Percentiles rank a stretch among this genome's conserved stretches.
phyloP scores from a whole-genome alignment of 1,284 basidiomycete genomes.

The Retiboletus flavoniger region DNA sequence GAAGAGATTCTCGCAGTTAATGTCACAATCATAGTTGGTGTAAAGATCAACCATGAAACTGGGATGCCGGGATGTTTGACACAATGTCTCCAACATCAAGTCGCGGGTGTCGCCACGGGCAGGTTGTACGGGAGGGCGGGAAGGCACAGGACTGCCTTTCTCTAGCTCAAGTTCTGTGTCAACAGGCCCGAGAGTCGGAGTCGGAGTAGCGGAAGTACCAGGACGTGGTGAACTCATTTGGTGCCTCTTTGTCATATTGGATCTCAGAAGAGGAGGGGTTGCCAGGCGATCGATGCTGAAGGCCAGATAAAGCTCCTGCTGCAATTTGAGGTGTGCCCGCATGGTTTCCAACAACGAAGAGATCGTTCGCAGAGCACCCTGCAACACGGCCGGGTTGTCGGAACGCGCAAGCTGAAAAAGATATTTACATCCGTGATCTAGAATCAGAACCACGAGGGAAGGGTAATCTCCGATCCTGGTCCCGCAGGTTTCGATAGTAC shows the following conservation, averaged over 20 bases:
- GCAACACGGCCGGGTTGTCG: constrained; percentile 80
- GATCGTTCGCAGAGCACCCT: constrained; percentile 81
- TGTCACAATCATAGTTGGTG: constrained; percentile 95
- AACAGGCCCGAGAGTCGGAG: constrained; percentile 46
- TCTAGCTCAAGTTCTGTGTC: constrained; percentile 49
- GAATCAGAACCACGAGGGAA: constrained; percentile 68
- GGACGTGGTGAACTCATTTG: constrained; percentile 52
- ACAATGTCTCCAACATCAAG: constrained; percentile 86
- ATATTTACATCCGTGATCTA: constrained; percentile 93
- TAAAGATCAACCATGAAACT: constrained; percentile 96
- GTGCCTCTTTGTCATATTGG: constrained; percentile 32
- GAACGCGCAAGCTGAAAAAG: constrained; percentile 93
- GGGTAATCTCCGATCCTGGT: constrained; percentile 72
- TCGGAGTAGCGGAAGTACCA: constrained; percentile 50
- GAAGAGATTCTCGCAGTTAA: constrained; percentile 95
- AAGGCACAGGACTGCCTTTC: constrained; percentile 51
- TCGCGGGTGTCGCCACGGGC: constrained; percentile 89
- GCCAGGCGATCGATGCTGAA: constrained; percentile 92
- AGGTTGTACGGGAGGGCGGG: constrained; percentile 63
- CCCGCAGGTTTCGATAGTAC: constrained; percentile 88
- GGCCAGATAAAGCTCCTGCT: constrained; percentile 92
- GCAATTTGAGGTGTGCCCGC: constrained; percentile 87
- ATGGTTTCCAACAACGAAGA: constrained; percentile 89
- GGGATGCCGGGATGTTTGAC: constrained; percentile 75
- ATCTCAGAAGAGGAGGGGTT: constrained; percentile 42